A percentile compares a stretch with the other conserved stretches of the same genome.
phyloP scores from a whole-genome alignment of 768 basidiomycete genomes.

The Naematelia encephala region DNA sequence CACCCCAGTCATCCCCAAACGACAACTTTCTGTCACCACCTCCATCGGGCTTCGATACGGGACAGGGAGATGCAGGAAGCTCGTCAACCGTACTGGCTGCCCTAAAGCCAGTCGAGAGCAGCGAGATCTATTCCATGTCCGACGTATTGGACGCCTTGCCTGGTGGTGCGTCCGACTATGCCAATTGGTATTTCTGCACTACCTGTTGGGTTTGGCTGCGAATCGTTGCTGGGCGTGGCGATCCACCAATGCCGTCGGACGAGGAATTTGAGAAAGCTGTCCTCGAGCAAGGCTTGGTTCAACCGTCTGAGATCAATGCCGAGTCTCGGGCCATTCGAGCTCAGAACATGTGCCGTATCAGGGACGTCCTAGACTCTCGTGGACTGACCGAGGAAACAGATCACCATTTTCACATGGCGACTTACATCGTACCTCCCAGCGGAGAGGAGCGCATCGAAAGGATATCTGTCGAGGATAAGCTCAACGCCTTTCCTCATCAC shows the following conservation, averaged over 20 bases:
- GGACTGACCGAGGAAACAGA: constrained; percentile 7
- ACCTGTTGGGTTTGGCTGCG: constrained; percentile 41
- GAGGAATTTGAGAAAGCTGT: constrained; percentile 17
- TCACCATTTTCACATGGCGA: constrained; percentile 27
- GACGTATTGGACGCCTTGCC: constrained; percentile 40
- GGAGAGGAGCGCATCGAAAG: constrained; percentile 16
- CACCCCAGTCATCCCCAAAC: constrained; percentile 1
- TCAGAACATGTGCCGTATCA: constrained; percentile 12
- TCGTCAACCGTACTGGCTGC: constrained; percentile 7
- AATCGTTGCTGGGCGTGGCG: constrained; percentile 15
- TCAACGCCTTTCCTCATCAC: constrained; percentile 36
- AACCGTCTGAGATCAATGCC: background rate
- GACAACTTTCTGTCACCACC: constrained; percentile 1
- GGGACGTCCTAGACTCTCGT: constrained; percentile 17
- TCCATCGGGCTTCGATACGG: background rate
- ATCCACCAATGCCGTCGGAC: constrained; percentile 12
- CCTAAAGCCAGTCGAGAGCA: constrained; percentile 5
- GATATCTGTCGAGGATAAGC: constrained; percentile 15
- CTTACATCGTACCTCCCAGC: constrained; percentile 16
- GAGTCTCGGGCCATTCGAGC: background rate
- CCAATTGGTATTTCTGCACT: constrained; percentile 40
- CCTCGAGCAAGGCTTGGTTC: background rate
- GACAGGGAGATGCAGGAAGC: background rate
- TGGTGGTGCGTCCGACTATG: constrained; percentile 17
- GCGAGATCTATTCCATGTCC: constrained; percentile 13